A percentile compares a stretch with the other conserved stretches of the same genome.
phyloP scores from a whole-genome alignment of 2,329 filamentous ascomycete genomes.

The Aspergillus neoniger region DNA sequence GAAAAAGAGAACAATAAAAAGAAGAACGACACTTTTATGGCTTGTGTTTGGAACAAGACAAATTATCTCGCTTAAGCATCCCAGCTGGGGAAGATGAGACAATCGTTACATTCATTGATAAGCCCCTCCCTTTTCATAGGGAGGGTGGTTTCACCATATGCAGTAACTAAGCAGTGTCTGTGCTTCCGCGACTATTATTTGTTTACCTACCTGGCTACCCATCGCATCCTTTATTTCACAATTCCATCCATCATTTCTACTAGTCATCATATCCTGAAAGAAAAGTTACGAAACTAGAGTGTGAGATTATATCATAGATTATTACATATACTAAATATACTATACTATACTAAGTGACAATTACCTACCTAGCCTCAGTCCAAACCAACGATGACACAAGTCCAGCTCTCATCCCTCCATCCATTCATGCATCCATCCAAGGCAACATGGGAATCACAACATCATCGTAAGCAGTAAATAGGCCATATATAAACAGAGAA shows the following conservation, averaged over 20 bases:
- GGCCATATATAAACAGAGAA: not conserved
- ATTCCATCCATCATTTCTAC: too few species aligned
- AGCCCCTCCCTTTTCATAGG: constrained; percentile 3
- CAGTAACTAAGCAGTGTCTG: not conserved
- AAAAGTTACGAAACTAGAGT: not conserved
- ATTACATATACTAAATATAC: not conserved
- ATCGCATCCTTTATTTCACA: not conserved
- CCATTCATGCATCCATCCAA: not conserved
- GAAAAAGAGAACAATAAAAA: too few species aligned
- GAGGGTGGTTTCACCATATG: not conserved
- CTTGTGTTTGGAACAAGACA: not conserved
- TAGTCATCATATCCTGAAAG: too few species aligned
- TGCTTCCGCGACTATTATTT: not conserved
- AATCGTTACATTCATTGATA: not conserved
- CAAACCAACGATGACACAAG: too few species aligned
- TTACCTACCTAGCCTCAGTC: too few species aligned
- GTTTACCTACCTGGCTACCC: not conserved
- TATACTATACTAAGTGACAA: too few species aligned
- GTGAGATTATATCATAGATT: not conserved
- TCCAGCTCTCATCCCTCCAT: not conserved
- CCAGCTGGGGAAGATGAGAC: not conserved
- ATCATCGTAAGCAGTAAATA: not conserved
- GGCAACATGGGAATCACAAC: not conserved
- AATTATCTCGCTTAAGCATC: not conserved
- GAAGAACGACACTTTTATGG: too few species aligned